These are phyloP conservation scores for Teunomyces gatunensis DNA, from an alignment of 805 yeast species.

Conservation along the genomic window DNA sequence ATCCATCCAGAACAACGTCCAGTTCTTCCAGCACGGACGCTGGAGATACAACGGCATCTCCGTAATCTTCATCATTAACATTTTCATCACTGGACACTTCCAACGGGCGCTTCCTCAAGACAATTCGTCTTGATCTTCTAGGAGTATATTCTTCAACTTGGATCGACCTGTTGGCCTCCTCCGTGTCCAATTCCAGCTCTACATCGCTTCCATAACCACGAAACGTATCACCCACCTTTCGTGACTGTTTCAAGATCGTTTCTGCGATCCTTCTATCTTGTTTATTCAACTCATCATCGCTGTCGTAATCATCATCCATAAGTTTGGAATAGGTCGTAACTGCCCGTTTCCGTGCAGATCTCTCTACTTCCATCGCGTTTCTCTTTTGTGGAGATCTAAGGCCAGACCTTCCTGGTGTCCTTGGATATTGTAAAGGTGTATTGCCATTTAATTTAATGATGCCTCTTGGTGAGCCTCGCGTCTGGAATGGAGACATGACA, in stretches of 20 bases:
- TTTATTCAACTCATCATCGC: slow-evolving; percentile 30
- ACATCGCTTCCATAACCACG: slow-evolving; percentile 21
- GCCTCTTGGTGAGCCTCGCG: slow-evolving; percentile 32
- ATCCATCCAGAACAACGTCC: background rate
- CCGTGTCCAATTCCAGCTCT: slow-evolving; percentile 20
- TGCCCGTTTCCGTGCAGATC: slow-evolving; percentile 51
- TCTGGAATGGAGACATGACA: slow-evolving; percentile 16
- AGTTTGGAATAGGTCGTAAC: slow-evolving; percentile 28
- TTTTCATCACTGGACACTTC: slow-evolving; percentile 9
- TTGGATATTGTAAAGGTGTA: slow-evolving; percentile 20
- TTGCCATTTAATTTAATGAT: slow-evolving; percentile 18
- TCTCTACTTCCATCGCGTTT: slow-evolving; percentile 36
- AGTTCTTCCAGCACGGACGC: slow-evolving; percentile 1
- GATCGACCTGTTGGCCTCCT: slow-evolving; percentile 5
- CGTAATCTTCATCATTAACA: slow-evolving; percentile 10
- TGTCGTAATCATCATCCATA: slow-evolving; percentile 35
- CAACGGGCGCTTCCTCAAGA: background rate
- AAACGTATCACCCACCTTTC: slow-evolving; percentile 8
- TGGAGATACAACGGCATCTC: background rate
- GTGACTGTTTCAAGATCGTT: slow-evolving; percentile 24
- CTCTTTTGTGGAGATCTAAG: slow-evolving; percentile 44
- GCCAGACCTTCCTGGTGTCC: slow-evolving; percentile 46
- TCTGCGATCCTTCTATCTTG: slow-evolving; percentile 49
- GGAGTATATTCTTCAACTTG: slow-evolving; percentile 5
- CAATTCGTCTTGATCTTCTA: slow-evolving; percentile 4